Evolutionary conservation across 169 alveolate species (phyloP), one percentile per base, ranked within the genome.

Genomic region (Perkinsus marinus): DNA sequence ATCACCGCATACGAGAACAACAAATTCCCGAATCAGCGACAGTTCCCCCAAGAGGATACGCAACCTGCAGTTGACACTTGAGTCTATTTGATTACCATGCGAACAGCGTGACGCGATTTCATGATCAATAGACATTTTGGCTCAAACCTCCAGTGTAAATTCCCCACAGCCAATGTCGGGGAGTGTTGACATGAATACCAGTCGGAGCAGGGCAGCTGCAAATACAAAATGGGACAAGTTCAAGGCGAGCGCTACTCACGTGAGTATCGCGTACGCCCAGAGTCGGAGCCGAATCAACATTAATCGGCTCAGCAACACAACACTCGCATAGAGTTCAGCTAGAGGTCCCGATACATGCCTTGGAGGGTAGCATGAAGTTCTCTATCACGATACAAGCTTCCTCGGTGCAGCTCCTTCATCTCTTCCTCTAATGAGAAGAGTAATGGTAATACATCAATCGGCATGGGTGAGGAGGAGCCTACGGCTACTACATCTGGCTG

Each of bases 11-110:
- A 39, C 39, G 30, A 93, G 39, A 89, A 94, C 92, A 26, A 94
- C 95, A 94, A 95, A 94, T 91, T 94, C 95, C 91, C 96, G 92
- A 91, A 94, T 94, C 43, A 93, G 68, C 68, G 94, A 91, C 90
- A n/a, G n/a, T n/a, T n/a, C n/a, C n/a, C 93, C 96, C 47, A 93
- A 39, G 39, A 93, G 79, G 79, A 57, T 57, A 57, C 36, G 79
- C 34, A 30, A 13, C 26, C 36, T 57, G 36, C 7, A 13, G 30
- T 19, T 57, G 37, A 57, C 7, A 57, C n/a, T n/a, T n/a, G n/a
- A n/a, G n/a, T n/a, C n/a, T n/a, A n/a, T n/a, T n/a, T n/a, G n/a
- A n/a, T n/a, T n/a, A n/a, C n/a, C n/a, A n/a, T n/a, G n/a, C n/a
- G n/a, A n/a, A n/a, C n/a, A n/a, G n/a, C n/a, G n/a, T n/a, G n/a